These are phyloP conservation scores for Cercospora sp. DNA, from an alignment of 2,329 filamentous ascomycete species.

Conservation along the genomic window DNA sequence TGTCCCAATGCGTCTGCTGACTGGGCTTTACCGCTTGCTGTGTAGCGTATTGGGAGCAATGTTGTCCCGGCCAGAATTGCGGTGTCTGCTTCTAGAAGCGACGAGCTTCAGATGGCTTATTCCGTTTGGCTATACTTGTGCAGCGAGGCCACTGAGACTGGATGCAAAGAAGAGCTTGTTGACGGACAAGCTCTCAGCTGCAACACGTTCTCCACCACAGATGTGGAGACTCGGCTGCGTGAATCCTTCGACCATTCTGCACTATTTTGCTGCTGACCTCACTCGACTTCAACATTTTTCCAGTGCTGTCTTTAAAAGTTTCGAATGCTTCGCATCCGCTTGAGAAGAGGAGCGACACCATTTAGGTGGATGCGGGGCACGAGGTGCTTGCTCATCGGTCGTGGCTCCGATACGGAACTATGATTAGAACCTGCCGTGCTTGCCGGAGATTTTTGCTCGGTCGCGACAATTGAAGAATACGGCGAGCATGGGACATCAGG, in stretches of 20 bases:
- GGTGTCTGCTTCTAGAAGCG: not conserved
- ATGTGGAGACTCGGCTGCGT: not conserved
- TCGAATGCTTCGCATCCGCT: not conserved
- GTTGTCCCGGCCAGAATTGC: not conserved
- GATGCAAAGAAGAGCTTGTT: not conserved
- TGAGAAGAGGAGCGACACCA: slow-evolving; percentile 1
- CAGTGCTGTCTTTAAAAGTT: not conserved
- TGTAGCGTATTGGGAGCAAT: not conserved
- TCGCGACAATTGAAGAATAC: not conserved
- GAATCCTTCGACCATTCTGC: not conserved
- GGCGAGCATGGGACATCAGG: not conserved
- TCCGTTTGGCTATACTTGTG: not conserved
- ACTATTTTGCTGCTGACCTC: not conserved
- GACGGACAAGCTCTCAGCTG: not conserved
- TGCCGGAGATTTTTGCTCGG: not conserved
- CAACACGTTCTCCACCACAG: not conserved
- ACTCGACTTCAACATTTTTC: not conserved
- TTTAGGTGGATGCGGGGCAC: slow-evolving; percentile 5
- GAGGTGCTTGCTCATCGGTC: not conserved
- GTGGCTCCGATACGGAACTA: slow-evolving; percentile 1
- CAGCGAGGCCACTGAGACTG: not conserved
- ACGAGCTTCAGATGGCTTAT: not conserved
- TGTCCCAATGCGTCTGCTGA: not conserved
- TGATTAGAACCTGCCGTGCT: not conserved
- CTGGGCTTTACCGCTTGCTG: not conserved